Percentiles rank a stretch among this genome's conserved stretches.
Evolutionary conservation across 495 filamentous ascomycete species (phyloP).

Genomic region (Penicillium mononematosum): DNA sequence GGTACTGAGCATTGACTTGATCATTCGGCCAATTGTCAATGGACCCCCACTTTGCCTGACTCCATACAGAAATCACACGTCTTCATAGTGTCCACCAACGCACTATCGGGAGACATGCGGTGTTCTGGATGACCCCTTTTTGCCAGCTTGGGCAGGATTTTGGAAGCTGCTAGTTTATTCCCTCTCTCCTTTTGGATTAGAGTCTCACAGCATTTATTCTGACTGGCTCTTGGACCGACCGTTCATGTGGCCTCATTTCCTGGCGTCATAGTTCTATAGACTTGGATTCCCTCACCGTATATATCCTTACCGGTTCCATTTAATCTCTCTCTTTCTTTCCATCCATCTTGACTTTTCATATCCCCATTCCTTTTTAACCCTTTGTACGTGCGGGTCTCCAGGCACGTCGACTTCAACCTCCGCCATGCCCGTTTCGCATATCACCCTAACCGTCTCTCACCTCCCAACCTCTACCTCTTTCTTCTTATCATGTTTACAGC

Average conservation of each 20-base stretch:
- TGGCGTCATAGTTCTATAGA: constrained; percentile 27
- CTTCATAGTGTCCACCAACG: neutral
- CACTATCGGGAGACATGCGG: constrained; percentile 7
- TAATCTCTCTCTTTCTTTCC: constrained; percentile 27
- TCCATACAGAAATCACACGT: constrained; percentile 8
- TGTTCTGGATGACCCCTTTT: constrained; percentile 3
- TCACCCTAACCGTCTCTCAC: constrained; percentile 67
- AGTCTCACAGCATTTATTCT: constrained; percentile 11
- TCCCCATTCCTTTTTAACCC: constrained; percentile 12
- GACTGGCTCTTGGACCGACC: constrained; percentile 20
- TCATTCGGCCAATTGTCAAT: constrained; percentile 8
- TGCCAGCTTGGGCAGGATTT: constrained; percentile 18
- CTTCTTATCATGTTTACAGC: constrained; percentile 72
- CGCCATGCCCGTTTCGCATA: constrained; percentile 58
- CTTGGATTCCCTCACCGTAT: constrained; percentile 21
- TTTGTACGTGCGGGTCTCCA: constrained; percentile 11
- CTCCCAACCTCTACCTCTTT: constrained; percentile 77
- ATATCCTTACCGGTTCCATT: constrained; percentile 17
- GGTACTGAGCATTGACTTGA: neutral
- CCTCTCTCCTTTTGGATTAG: constrained; percentile 4
- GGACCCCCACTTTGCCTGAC: neutral
- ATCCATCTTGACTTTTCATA: constrained; percentile 25
- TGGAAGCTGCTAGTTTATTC: constrained; percentile 7
- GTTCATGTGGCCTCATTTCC: constrained; percentile 10
- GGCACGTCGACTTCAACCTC: constrained; percentile 16